A percentile compares a stretch with the other conserved stretches of the same genome.
These are phyloP conservation scores for Paramecium bursaria DNA, from an alignment of 73 alveolate genomes.

Conservation along the genomic window DNA sequence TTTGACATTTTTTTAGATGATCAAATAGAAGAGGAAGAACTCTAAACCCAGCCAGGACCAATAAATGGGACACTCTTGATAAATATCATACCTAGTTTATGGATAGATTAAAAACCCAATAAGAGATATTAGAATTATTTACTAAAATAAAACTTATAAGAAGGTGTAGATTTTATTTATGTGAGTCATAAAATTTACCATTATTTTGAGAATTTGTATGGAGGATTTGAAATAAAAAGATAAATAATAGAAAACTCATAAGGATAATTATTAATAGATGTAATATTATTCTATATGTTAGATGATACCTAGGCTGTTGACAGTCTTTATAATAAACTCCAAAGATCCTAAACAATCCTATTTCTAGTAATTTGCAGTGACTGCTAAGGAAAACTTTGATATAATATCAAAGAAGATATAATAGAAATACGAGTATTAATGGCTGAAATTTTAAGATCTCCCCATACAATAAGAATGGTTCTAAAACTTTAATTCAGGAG, in stretches of 20 bases:
- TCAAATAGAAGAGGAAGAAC: constrained; percentile 31
- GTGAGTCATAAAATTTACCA: constrained; percentile 29
- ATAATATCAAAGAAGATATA: too few species aligned
- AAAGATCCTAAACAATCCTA: constrained; percentile 7
- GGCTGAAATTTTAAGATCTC: constrained; percentile 28
- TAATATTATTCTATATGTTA: constrained; percentile 13
- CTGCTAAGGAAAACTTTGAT: too few species aligned
- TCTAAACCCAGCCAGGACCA: constrained; percentile 56
- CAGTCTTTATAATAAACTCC: neutral
- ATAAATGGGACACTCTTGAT: constrained; percentile 49
- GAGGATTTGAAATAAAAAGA: constrained; percentile 59
- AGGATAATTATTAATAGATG: constrained; percentile 40
- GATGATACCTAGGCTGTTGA: constrained; percentile 41
- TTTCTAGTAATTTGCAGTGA: too few species aligned
- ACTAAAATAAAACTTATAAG: constrained; percentile 30
- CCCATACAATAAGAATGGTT: neutral
- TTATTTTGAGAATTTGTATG: constrained; percentile 50
- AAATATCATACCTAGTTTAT: neutral
- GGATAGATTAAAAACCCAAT: neutral
- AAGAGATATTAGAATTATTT: constrained; percentile 28
- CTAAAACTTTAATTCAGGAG: neutral
- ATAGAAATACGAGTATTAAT: neutral
- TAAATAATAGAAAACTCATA: neutral
- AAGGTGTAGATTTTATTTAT: constrained; percentile 29
- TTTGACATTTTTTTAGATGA: constrained; percentile 44